Evolutionary conservation across 768 basidiomycete species (phyloP).

Genomic region (Termitomyces sp.): DNA sequence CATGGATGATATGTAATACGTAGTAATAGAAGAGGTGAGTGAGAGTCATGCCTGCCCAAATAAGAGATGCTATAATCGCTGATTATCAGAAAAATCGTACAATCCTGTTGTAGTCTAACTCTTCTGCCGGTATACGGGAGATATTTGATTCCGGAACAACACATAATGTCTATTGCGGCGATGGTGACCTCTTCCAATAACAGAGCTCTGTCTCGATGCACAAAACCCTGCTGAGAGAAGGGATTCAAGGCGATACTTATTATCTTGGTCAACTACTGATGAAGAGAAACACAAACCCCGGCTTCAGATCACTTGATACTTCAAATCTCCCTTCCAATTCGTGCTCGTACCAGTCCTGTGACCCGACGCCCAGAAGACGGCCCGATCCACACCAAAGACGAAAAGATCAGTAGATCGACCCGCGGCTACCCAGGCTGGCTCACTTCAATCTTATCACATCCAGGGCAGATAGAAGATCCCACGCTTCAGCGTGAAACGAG

Average conservation of each 20-base stretch:
- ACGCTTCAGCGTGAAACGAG: constrained; percentile 50
- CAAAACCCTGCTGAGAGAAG: constrained; percentile 42
- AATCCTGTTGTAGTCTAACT: constrained; percentile 47
- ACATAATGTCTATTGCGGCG: constrained; percentile 27
- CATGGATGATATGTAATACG: constrained; percentile 23
- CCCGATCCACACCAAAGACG: constrained; percentile 34
- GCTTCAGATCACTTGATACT: constrained; percentile 41
- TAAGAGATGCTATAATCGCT: constrained; percentile 37
- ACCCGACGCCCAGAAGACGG: constrained; percentile 47
- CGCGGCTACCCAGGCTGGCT: constrained; percentile 37
- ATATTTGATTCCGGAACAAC: constrained; percentile 45
- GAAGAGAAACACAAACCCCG: constrained; percentile 24
- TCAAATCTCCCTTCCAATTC: constrained; percentile 46
- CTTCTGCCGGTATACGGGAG: constrained; percentile 43
- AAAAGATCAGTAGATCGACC: constrained; percentile 47
- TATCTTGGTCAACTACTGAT: neutral
- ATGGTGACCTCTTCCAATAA: constrained; percentile 38
- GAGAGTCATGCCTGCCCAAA: neutral
- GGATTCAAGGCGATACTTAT: constrained; percentile 43
- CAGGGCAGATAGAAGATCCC: constrained; percentile 45
- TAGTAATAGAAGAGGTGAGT: neutral
- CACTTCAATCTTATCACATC: constrained; percentile 39
- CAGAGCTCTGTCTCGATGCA: constrained; percentile 24
- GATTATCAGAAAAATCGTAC: constrained; percentile 51
- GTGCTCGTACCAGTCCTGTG: constrained; percentile 29